Base-by-base conservation (phyloP, 2,329 filamentous ascomycete genomes). In the Graphilbum ipis-grandicollis region DNA sequence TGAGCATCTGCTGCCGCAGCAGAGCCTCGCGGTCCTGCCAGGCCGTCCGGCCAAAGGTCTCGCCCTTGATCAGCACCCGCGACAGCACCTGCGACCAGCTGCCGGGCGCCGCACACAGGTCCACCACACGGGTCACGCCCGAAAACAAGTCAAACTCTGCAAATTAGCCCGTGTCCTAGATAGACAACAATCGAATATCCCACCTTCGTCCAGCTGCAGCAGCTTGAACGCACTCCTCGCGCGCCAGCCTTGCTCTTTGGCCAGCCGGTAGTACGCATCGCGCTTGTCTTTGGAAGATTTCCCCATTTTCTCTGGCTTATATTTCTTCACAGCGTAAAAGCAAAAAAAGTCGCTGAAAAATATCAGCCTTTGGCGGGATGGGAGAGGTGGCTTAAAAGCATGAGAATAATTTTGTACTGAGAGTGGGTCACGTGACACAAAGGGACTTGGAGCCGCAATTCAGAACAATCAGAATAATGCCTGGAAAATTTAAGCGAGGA, bases 251-350 rank as follows among this genome's bases (percentile, higher is more conserved):
- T 98, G 90, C 57, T 98, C 90, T 60, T 98, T 98, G 15, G 90
- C 90, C 9, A 98, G 79, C 37, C 90, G 75, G 53, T 98, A 98
- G 60, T 98, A 98, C 33, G 86, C 86, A 56, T 98, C 90, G 37
- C 90, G 81, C 61, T 98, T 98, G 54, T 98, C 90, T 58, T 98
- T 98, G 34, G 88, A 96, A 2, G 90, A 93, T 56, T 96, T 96
- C 2, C 86, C 86, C 86, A 93, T 57, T 15, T 12, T 40, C 21
- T 6, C 21, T 10, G 10, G 21, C 21, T 23, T 23, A n/a, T n/a
- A n/a, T n/a, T n/a, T n/a, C n/a, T n/a, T n/a, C n/a, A n/a, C n/a
- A n/a, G n/a, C n/a, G n/a, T n/a, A n/a, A n/a, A n/a, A n/a, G n/a
- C n/a, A n/a, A n/a, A n/a, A n/a, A n/a, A n/a, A n/a, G n/a, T n/a